Base-by-base conservation (phyloP, 192 early-diverging fungal species). In the Backusella parvicylindrica region DNA sequence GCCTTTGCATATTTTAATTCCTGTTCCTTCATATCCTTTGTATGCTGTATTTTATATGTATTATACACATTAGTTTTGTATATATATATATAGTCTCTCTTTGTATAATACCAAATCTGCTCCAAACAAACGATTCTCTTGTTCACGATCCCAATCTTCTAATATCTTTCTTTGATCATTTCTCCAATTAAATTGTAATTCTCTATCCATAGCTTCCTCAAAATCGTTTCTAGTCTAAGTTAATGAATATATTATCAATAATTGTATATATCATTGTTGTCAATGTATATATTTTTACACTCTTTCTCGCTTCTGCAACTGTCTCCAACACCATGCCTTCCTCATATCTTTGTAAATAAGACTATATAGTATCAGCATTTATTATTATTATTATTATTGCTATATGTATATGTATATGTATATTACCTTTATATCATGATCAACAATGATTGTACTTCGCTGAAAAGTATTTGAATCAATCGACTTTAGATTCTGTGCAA, bases 401-500 rank as follows among this genome's bases (percentile, higher is more conserved):
- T 38, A 38, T 11, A 7, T 53, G 9, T 26, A 50, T 16, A 6
- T 18, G 9, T 32, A 23, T 32, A 13, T 12, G 4, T 4, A 1
- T 31, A 11, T 11, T 53, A 72, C 70, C 63, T 73, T 63, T 5
- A 73, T 37, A 47, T 73, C 60, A 31, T 35, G 37, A 70, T 70
- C 68, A 28, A 60, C 53, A 28, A 26, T 47, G 0, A 12, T 49
- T n/a, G 56, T 26, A 9, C 3, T 43, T 47, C 11, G 26, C 12
- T 73, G 23, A 21, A 30, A 47, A 70, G 38, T 65, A 43, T 32
- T 28, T 1, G 56, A 33, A 43, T 65, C 63, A 32, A 73, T 30
- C 16, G 63, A 43, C 1, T 65, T 30, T 21, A 73, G 21, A 2
- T 23, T 41, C 28, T 73, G 60, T 11, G 26, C 15, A 41, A 63